Percentiles rank a stretch among this genome's conserved stretches.
These are phyloP conservation scores for Lachancea sp. DNA, from an alignment of 805 yeast genomes.

Conservation along the genomic window DNA sequence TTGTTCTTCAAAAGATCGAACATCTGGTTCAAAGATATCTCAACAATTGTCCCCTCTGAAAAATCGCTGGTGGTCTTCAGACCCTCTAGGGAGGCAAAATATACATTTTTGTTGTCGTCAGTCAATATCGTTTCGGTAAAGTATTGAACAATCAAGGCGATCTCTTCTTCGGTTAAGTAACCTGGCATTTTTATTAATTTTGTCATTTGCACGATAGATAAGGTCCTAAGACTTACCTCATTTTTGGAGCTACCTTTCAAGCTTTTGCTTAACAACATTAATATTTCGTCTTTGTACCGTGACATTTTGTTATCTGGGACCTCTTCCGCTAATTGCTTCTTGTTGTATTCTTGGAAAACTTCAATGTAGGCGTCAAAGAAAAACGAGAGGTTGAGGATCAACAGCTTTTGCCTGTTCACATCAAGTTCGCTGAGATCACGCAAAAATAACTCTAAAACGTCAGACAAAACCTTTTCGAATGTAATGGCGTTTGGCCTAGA, in stretches of 20 bases:
- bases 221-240: conserved; percentile 63
- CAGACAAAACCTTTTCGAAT: conserved; percentile 45
- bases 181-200: conserved; percentile 45
- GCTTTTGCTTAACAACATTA: conserved; percentile 62
- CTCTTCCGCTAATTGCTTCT: conserved; percentile 5
- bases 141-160: conserved; percentile 56
- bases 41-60: conserved; percentile 39
- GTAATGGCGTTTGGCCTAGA: conserved; percentile 42
- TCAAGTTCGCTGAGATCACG: conserved; percentile 35
- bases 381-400: conserved; percentile 55
- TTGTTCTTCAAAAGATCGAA: conserved; percentile 47
- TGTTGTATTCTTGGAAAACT: conserved; percentile 35
- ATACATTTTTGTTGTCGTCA: conserved; percentile 46
- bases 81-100: conserved; percentile 48
- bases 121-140: conserved; percentile 55
- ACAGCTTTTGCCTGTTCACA: conserved; percentile 50
- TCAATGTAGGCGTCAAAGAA: conserved; percentile 45
- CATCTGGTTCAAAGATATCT: conserved; percentile 46
- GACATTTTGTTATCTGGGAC: conserved; percentile 35
- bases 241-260: conserved; percentile 58
- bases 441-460: conserved; percentile 41
- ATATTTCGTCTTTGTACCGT: conserved; percentile 55
- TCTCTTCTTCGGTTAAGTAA: conserved; percentile 49
- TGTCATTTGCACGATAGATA: conserved; percentile 59
- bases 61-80: conserved; percentile 38